A percentile compares a stretch with the other conserved stretches of the same genome.
phyloP scores from a whole-genome alignment of 768 basidiomycete species.

The Rhodotorula taiwanensis region DNA sequence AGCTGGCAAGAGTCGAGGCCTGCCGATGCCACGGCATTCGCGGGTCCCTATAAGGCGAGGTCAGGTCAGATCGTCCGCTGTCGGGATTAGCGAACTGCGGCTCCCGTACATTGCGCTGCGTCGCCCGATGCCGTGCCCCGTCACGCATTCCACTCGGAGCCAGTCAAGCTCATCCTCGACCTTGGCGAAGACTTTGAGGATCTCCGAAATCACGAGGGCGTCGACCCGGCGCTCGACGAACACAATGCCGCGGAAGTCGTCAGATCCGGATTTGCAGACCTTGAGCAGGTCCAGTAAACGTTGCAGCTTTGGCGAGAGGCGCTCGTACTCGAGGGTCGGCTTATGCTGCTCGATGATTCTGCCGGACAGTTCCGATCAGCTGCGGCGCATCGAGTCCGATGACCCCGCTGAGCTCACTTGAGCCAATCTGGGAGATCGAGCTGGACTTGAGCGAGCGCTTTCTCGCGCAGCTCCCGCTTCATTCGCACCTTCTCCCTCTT shows the following conservation, averaged over 20 bases:
- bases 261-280: background rate
- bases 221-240: conserved; percentile 19
- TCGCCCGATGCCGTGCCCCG: conserved; percentile 6
- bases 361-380: background rate
- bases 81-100: no score
- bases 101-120: background rate
- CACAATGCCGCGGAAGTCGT: conserved; percentile 19
- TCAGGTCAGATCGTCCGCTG: rapidly evolving
- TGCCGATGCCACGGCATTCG: conserved; percentile 20
- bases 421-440: conserved; percentile 10
- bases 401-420: background rate
- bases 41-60: conserved; percentile 2
- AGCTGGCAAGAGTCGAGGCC: background rate
- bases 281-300: conserved; percentile 6
- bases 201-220: conserved; percentile 3
- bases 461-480: background rate
- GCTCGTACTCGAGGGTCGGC: background rate
- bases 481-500: background rate
- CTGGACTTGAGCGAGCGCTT: background rate
- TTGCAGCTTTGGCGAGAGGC: conserved; percentile 9
- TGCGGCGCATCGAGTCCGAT: no score
- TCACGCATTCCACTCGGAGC: conserved; percentile 17
- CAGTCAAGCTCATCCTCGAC: background rate
- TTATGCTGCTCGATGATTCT: conserved; percentile 5
- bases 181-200: conserved; percentile 6